Conservation (phyloP, 805 yeast genomes). For the Wickerhamiella siamensis region DNA sequence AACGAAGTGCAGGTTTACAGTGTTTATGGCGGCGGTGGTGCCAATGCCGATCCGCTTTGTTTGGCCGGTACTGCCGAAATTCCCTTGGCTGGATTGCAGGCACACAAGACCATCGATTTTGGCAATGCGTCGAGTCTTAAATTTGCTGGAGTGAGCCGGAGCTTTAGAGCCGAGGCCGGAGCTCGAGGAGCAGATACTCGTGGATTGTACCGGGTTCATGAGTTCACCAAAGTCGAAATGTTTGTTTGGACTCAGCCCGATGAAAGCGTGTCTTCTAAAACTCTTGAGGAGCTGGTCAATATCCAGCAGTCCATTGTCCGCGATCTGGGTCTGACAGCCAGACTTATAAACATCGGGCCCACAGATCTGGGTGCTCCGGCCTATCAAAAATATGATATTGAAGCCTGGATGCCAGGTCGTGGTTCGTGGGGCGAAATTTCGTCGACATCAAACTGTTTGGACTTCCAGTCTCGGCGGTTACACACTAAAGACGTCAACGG, state of each 20-base stretch:
- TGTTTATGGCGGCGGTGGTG: constrained; percentile 29
- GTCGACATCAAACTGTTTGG: constrained; percentile 83
- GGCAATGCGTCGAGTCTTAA: constrained; percentile 15
- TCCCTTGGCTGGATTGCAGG: constrained; percentile 69
- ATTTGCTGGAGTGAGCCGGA: constrained; percentile 54
- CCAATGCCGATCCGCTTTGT: constrained; percentile 33
- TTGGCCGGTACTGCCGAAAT: constrained; percentile 93
- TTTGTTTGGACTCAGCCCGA: constrained; percentile 49
- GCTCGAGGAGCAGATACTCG: constrained; percentile 86
- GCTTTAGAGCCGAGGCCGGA: constrained; percentile 94
- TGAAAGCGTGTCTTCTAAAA: constrained; percentile 20
- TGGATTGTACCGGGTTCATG: constrained; percentile 90
- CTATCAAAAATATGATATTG: constrained; percentile 77
- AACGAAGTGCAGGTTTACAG: constrained; percentile 76
- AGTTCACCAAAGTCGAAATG: constrained; percentile 86
- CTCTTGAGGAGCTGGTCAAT: constrained; percentile 36
- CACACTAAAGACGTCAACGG: constrained; percentile 34
- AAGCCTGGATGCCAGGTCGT: constrained; percentile 97
- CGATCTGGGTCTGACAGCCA: constrained; percentile 63
- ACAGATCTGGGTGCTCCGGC: constrained; percentile 93
- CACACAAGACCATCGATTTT: constrained; percentile 32
- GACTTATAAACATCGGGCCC: constrained; percentile 77
- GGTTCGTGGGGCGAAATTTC: constrained; percentile 86
- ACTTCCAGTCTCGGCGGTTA: constrained; percentile 75
- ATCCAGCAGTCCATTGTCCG: constrained; percentile 52